Conservation (phyloP, 2,329 filamentous ascomycete species). For the Ascosphaera aggregata region DNA sequence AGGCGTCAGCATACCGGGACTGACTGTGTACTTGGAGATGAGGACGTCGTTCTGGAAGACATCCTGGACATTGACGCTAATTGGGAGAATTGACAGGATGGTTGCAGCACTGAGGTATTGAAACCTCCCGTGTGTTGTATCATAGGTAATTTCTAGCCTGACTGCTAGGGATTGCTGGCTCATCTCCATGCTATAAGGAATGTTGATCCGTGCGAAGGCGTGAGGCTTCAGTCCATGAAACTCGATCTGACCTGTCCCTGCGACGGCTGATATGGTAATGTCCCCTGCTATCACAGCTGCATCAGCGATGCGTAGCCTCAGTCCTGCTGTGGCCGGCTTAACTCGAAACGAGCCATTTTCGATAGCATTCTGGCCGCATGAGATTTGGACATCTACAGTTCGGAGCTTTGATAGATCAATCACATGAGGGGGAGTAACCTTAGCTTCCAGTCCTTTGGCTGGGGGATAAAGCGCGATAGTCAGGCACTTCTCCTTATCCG, state of each 20-base stretch:
- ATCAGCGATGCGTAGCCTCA: constrained; percentile 32
- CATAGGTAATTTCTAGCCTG: constrained; percentile 53
- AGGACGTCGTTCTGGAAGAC: constrained; percentile 66
- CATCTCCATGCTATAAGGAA: constrained; percentile 72
- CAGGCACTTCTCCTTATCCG: constrained; percentile 27
- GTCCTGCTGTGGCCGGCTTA: constrained; percentile 35
- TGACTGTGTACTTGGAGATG: constrained; percentile 79
- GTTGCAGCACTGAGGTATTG: constrained; percentile 37
- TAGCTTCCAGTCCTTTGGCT: constrained; percentile 42
- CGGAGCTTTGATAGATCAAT: constrained; percentile 63
- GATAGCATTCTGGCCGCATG: constrained; percentile 50
- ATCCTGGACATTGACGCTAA: constrained; percentile 93
- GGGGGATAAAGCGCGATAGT: constrained; percentile 53
- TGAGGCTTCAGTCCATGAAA: constrained; percentile 14
- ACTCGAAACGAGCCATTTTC: constrained; percentile 25
- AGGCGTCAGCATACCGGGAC: constrained; percentile 52
- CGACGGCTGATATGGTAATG: constrained; percentile 18
- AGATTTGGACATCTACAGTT: constrained; percentile 49
- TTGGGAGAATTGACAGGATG: constrained; percentile 50
- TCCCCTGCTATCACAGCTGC: constrained; percentile 20
- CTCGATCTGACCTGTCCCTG: constrained; percentile 22
- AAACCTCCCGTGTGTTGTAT: constrained; percentile 41
- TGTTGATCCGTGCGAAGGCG: constrained; percentile 22
- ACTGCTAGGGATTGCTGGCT: constrained; percentile 47
- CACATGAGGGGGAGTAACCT: constrained; percentile 39